Evolutionary conservation across 2,329 filamentous ascomycete species (phyloP).

Genomic region (Cladosporium sphaerospermum): DNA sequence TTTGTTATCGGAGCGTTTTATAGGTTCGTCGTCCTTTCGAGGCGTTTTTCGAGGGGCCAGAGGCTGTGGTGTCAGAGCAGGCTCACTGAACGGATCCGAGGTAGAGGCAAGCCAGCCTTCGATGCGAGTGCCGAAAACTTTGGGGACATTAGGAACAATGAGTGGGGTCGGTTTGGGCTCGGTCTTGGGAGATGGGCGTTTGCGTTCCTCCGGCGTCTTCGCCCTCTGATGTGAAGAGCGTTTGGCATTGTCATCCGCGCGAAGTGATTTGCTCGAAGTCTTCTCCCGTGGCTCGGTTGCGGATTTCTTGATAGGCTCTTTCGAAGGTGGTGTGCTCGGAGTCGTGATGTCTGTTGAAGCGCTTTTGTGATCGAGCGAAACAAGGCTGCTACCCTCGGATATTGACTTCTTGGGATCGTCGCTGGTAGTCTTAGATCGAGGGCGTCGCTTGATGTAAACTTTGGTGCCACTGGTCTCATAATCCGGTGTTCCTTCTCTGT

Average conservation of each 20-base stretch:
- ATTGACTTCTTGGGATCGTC: slow-evolving; percentile 20
- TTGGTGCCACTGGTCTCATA: slow-evolving; percentile 29
- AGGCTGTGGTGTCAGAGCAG: slow-evolving; percentile 26
- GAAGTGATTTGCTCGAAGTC: slow-evolving; percentile 2
- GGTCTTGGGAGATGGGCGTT: slow-evolving; percentile 6
- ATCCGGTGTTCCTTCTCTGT: slow-evolving; percentile 22
- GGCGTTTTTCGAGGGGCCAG: slow-evolving; percentile 20
- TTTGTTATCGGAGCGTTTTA: slow-evolving; percentile 15
- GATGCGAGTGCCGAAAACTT: slow-evolving; percentile 47
- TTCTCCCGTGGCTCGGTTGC: slow-evolving; percentile 1
- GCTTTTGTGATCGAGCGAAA: slow-evolving; percentile 24
- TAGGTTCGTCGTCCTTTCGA: slow-evolving; percentile 10
- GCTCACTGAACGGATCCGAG: slow-evolving; percentile 33
- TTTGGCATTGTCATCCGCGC: neutral
- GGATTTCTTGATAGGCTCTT: neutral
- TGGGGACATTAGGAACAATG: slow-evolving; percentile 35
- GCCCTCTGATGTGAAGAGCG: neutral
- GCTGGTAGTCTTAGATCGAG: slow-evolving; percentile 15
- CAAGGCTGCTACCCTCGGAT: slow-evolving; percentile 22
- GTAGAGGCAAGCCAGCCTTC: slow-evolving; percentile 54
- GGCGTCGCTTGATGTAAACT: slow-evolving; percentile 28
- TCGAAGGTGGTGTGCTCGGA: slow-evolving; percentile 20
- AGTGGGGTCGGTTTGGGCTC: slow-evolving; percentile 15
- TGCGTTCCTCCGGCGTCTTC: neutral
- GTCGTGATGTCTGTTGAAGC: slow-evolving; percentile 27